phyloP scores from a whole-genome alignment of 176 grass and related monocot species.

The Alloteropsis semialata region DNA sequence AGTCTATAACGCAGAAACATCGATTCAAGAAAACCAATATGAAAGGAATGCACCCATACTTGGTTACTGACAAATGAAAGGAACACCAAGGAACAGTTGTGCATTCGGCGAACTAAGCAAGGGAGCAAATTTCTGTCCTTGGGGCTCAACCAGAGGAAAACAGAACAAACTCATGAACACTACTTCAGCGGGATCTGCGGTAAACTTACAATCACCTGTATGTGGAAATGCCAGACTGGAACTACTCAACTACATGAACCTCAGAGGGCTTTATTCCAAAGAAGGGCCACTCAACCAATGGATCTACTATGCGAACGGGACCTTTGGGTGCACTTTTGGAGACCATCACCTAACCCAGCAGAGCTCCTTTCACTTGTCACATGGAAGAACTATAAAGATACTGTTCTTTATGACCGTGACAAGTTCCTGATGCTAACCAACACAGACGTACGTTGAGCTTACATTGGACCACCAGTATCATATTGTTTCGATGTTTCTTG shows the following conservation, averaged over 20 bases:
- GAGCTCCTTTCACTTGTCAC: conserved; percentile 46
- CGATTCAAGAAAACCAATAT: not conserved
- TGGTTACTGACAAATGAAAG: not conserved
- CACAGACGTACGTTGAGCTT: not conserved
- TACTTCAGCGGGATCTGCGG: not conserved
- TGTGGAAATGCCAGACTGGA: conserved; percentile 36
- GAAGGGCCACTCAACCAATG: conserved; percentile 29
- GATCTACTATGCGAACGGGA: conserved; percentile 38
- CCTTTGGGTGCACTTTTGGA: conserved; percentile 34
- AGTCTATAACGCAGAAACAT: not conserved
- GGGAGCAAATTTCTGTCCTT: not conserved
- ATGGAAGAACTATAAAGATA: conserved; percentile 41
- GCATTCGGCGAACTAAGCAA: not conserved
- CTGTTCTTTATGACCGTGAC: conserved; percentile 39
- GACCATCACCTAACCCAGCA: conserved; percentile 42
- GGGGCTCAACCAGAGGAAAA: conserved; percentile 4
- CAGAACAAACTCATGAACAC: not conserved
- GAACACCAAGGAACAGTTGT: not conserved
- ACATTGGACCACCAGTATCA: conserved; percentile 38
- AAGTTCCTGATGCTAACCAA: conserved; percentile 15
- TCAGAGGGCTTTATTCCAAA: conserved; percentile 20
- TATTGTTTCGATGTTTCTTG: conserved; percentile 22
- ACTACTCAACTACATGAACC: conserved; percentile 27
- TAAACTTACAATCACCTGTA: conserved; percentile 11
- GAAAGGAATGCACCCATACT: not conserved